Evolutionary conservation across 306 rosid species (phyloP), one percentile per base, ranked within the genome.

Genomic region (Rosa multiflora): DNA sequence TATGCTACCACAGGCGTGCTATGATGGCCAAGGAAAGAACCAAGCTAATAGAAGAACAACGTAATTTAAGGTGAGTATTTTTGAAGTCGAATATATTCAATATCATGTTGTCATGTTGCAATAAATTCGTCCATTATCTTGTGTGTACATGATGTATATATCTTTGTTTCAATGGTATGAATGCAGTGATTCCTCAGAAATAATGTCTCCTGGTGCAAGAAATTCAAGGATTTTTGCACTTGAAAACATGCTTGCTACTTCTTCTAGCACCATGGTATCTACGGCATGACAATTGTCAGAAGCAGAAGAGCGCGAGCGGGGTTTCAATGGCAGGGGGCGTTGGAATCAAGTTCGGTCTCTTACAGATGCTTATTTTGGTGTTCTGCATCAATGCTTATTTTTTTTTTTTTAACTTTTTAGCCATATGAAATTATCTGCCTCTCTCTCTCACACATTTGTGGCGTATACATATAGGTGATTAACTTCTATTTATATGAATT

Each of bases 281-380:
- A 93, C 91, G 99, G 97, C 98, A 67, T 96, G 97, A 55, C 99
- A 96, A 58, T 83, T 96, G 74, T 96, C 99, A 10, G 99, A 91
- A 82, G 99, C 98, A 63, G 99, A 89, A 85, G 99, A 96, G 86
- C 90, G 96, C 4, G 98, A 90, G 66, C 88, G 99, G 8, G 83
- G 86, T 82, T 93, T 96, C 66, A 85, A 91, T 40, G 97, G 99
- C 81, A 88, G 91, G 80, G 99, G 96, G 40, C 98, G 99, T 63
- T 96, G 99, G 99, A 90, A 89, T 77, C 98, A 96, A 80, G 91
- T 93, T 48, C 94, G 99, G 20, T 85, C 96, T 52, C 97, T 96
- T 70, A 85, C 90, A 68, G 99, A 96, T 72, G 98, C 99, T 51
- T 51, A 51, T 51, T 1, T 6, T 51, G 56, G 56, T 1, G 17